A percentile compares a stretch with the other conserved stretches of the same genome.
Conservation (phyloP, 495 filamentous ascomycete genomes). For the Xylaria castorea region DNA sequence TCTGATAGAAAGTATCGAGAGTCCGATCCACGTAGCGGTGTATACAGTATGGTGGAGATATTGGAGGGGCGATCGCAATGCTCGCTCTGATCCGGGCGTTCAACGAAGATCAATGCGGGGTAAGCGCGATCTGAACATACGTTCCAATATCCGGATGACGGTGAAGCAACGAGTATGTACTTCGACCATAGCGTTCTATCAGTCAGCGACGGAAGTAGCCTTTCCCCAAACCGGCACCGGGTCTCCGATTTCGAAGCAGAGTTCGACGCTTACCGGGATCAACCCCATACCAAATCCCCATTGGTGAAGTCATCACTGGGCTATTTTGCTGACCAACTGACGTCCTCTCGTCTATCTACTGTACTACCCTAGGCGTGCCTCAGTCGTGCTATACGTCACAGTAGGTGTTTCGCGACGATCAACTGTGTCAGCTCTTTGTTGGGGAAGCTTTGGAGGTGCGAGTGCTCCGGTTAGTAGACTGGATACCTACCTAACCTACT, state of each 20-base stretch:
- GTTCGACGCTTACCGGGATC: conserved; percentile 30
- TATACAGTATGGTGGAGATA: background rate
- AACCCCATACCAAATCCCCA: conserved; percentile 20
- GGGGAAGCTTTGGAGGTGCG: conserved; percentile 9
- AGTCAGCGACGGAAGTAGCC: background rate
- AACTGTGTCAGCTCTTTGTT: conserved; percentile 14
- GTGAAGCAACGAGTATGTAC: background rate
- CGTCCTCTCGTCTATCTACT: background rate
- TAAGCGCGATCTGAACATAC: conserved; percentile 22
- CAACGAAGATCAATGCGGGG: conserved; percentile 35
- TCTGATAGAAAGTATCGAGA: background rate
- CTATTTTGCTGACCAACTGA: conserved; percentile 26
- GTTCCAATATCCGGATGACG: conserved; percentile 10
- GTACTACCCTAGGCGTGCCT: background rate
- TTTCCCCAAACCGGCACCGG: background rate
- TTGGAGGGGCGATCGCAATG: conserved; percentile 31
- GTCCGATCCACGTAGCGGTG: background rate
- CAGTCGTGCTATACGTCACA: background rate
- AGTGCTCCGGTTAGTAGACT: background rate
- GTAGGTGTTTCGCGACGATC: background rate
- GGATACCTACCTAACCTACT: background rate
- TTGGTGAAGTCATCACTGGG: conserved; percentile 43
- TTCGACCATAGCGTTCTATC: background rate
- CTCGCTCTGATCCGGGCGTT: conserved; percentile 31
- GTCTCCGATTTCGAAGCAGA: conserved; percentile 15